phyloP scores from a whole-genome alignment of 83 land plant species.

The Picea mariana region DNA sequence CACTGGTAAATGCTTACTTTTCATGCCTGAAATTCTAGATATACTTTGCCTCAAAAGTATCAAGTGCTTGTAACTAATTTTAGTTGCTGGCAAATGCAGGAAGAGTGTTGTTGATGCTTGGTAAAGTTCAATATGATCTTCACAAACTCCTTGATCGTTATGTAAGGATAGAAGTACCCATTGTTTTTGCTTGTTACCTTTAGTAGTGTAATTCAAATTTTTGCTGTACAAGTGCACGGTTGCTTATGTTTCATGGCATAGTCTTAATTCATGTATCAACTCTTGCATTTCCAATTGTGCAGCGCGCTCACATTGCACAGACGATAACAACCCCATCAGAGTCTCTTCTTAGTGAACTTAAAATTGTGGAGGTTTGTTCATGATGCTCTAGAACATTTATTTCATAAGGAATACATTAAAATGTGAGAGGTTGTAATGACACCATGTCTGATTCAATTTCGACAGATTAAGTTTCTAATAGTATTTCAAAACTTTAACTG shows the following conservation, averaged over 20 bases:
- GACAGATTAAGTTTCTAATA: neutral
- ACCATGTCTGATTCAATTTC: neutral
- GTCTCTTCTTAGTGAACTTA: slow-evolving; percentile 66
- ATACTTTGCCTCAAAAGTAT: neutral
- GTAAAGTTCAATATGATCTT: slow-evolving; percentile 61
- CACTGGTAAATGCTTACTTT: neutral
- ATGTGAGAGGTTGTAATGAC: neutral
- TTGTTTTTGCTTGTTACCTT: neutral
- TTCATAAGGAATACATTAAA: too few relatives aligned
- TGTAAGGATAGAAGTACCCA: slow-evolving; percentile 40
- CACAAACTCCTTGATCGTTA: slow-evolving; percentile 65
- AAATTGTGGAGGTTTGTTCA: slow-evolving; percentile 62
- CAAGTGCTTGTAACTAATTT: neutral
- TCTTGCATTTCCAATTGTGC: slow-evolving; percentile 15
- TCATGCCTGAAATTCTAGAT: neutral
- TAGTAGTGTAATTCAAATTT: neutral
- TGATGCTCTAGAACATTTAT: slow-evolving; percentile 7
- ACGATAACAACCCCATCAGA: slow-evolving; percentile 79
- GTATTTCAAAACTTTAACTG: neutral
- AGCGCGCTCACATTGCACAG: slow-evolving; percentile 57
- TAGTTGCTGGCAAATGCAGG: slow-evolving; percentile 35
- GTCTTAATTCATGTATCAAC: neutral
- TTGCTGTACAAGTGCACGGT: neutral
- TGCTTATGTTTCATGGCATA: neutral
- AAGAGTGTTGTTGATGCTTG: slow-evolving; percentile 54